A percentile compares a stretch with the other conserved stretches of the same genome.
Conservation (phyloP, 2,329 filamentous ascomycete genomes). For the Epichloe coenophiala region DNA sequence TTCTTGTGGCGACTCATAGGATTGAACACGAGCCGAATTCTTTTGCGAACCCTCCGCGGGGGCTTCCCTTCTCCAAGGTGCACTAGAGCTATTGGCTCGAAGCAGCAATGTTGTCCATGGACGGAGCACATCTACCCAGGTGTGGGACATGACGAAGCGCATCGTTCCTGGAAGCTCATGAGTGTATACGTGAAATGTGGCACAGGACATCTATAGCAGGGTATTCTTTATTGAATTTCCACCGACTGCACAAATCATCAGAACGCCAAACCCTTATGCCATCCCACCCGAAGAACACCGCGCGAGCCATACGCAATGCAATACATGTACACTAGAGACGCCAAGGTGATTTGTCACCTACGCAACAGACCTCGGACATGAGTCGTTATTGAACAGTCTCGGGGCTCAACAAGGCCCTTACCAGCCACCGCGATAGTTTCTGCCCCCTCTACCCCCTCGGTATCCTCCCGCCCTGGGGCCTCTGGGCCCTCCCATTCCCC, state of each 20-base stretch:
- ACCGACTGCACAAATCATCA: not conserved
- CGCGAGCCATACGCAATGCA: not conserved
- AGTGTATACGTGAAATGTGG: not conserved
- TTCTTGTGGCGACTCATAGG: too few relatives aligned
- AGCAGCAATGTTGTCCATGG: not conserved
- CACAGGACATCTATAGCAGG: not conserved
- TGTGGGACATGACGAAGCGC: too few relatives aligned
- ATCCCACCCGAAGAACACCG: not conserved
- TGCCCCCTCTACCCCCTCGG: constrained; percentile 36
- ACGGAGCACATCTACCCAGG: not conserved
- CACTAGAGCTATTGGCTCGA: too few relatives aligned
- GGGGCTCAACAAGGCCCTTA: constrained; percentile 10
- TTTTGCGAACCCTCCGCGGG: too few relatives aligned
- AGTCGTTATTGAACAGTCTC: not conserved
- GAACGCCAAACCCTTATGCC: not conserved
- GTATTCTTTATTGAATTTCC: not conserved
- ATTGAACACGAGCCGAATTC: too few relatives aligned
- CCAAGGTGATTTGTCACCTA: not conserved
- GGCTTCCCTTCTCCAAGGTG: too few relatives aligned
- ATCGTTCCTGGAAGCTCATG: not conserved
- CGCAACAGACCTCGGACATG: not conserved
- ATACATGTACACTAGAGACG: not conserved
- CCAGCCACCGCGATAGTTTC: constrained; percentile 37
- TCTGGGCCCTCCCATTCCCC: constrained; percentile 27
- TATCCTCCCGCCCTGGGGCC: constrained; percentile 41